Evolutionary conservation across 495 filamentous ascomycete species (phyloP), one percentile per base, ranked within the genome.

Genomic region (Acidiella bohemica): DNA sequence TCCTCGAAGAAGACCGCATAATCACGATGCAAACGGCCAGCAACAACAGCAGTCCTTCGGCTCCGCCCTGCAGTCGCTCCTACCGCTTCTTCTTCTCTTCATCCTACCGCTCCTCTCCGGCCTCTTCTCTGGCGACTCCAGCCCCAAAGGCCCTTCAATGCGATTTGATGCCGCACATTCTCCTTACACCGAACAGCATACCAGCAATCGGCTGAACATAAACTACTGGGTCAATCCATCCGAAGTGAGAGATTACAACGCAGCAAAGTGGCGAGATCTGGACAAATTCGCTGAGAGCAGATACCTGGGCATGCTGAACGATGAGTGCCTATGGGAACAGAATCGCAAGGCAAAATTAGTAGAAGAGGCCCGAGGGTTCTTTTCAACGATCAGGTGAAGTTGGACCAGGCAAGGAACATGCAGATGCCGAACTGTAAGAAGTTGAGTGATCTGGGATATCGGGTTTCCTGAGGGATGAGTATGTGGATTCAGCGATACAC

Each of bases 41-140:
- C 39, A 47, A 30, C 33, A 39, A 18, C 30, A 39, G 6, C 37
- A 50, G 4, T 42, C 25, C 22, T 31, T 44, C 3, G 29, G 38
- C 17, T 44, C 31, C 16, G 44, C 57, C 10, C 39, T 84, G 34
- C 58, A 73, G 44, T 66, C 73, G 32, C 66, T 96, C 5, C 66
- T 96, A 2, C 90, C 88, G 16, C 75, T 97, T 36, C 66, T 95
- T 18, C 63, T 95, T 28, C 76, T 97, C 42, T 88, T 97, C 59
- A 55, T 95, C 30, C 72, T 96, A 39, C 90, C 90, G 1, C 66
- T 94, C 3, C 67, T 96, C 27, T 81, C 82, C 6, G 81, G 78
- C 6, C 60, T 93, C 16, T 86, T 95, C 56, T 75, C 73, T 22
- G 51, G 44, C 14, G n/a, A n/a, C n/a, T 73, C 73, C 35, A 57